Base-by-base conservation (phyloP, 2,329 filamentous ascomycete species). In the Phialophora chinensis region DNA sequence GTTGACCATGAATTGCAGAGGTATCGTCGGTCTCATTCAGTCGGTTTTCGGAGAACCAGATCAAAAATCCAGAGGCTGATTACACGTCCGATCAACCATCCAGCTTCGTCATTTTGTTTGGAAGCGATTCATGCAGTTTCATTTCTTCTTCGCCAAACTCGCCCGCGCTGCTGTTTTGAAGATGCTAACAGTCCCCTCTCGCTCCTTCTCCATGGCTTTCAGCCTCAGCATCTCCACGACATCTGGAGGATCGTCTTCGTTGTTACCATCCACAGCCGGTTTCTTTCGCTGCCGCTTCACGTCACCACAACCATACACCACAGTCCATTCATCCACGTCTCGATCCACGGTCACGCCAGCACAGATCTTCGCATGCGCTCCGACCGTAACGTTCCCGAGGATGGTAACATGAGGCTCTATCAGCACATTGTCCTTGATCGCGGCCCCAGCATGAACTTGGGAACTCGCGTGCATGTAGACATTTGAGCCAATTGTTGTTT, bases 331-430 rank as follows among this genome's bases (percentile, higher is more conserved):
- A 0, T 86, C 85, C 0, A 93, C 74, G 11, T 81, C 78, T 35
- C 87, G 85, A 0, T 85, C 84, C 11, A 70, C 68, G 29, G 83
- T 81, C 27, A 86, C 88, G 66, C 86, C 82, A 0, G 90, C 85
- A 7, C 90, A 89, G 60, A 93, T 83, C 25, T 90, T 92, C 73
- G 90, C 90, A 75, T 92, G 86, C 83, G 77, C 71, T n/a, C 79
- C 75, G 3, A 80, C 72, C 1, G 71, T 74, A 11, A 76, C 77
- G 12, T 74, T 68, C 10, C 74, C 71, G 42, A 76, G 69, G 55
- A 83, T 68, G 5, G 73, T 73, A 20, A 77, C 79, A n/a, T 82
- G 77, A 7, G 81, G 71, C 29, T 88, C 88, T 42, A 82, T 72
- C 4, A 73, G 71, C 4, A 76, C 76, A 8, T 74, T 75, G 2